phyloP scores from a whole-genome alignment of 805 yeast species.

The Wickerhamomyces bisporus region DNA sequence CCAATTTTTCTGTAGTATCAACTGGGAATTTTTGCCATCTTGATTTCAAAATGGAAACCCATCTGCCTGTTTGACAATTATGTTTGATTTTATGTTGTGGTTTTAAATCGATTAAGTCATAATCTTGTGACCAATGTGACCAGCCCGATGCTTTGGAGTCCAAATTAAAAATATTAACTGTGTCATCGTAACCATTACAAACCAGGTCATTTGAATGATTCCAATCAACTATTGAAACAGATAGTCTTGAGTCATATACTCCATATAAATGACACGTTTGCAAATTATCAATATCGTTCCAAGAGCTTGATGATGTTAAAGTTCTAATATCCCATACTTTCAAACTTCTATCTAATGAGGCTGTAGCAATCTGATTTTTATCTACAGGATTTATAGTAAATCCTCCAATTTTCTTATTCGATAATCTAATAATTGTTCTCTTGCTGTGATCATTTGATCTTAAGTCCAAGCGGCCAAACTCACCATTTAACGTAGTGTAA shows the following conservation, averaged over 20 bases:
- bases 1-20: conserved; percentile 76
- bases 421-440: conserved; percentile 40
- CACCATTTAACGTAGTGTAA: conserved; percentile 76
- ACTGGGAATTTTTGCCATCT: conserved; percentile 74
- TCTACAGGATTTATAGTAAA: conserved; percentile 71
- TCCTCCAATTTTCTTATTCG: conserved; percentile 91
- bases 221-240: conserved; percentile 79
- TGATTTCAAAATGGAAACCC: conserved; percentile 91
- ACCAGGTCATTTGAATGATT: conserved; percentile 62
- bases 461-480: conserved; percentile 68
- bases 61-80: conserved; percentile 94
- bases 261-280: conserved; percentile 39
- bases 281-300: conserved; percentile 53
- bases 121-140: conserved; percentile 6
- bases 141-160: conserved; percentile 23
- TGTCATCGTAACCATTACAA: conserved; percentile 91
- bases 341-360: conserved; percentile 81
- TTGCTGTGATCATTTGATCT: conserved; percentile 40
- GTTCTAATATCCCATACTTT: conserved; percentile 84
- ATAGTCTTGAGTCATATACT: conserved; percentile 64
- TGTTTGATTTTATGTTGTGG: conserved; percentile 69
- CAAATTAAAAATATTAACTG: conserved; percentile 66
- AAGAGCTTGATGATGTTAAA: conserved; percentile 33
- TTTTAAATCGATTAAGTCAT: conserved; percentile 34
- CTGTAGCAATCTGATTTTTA: conserved; percentile 70